Evolutionary conservation across 164 flowering plant genomes (phyloP), one percentile per base, ranked within the genome.

Genomic region (Magnolia changhungtana): DNA sequence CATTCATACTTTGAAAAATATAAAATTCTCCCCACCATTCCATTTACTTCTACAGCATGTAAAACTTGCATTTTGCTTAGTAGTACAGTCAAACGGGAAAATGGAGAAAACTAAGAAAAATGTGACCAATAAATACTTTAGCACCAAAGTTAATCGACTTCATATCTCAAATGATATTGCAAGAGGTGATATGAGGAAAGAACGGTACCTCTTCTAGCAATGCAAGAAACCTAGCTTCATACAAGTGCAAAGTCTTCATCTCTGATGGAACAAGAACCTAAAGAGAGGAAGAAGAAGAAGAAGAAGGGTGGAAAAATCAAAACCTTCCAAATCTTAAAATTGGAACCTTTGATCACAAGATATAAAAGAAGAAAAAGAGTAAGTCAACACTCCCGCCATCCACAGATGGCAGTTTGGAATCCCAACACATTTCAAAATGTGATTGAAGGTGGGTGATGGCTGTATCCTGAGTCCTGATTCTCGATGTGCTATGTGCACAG

Each of bases 201-300:
- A 29, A 31, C 0, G n/a, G 45, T 79, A 88, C 94, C 92, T 90
- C 90, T 75, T 90, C 94, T 20, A 90, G 84, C 75, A 90, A 77
- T 66, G 91, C 87, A 27, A 89, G 74, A 82, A 84, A 89, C 76
- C 94, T 86, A n/a, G 94, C 92, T 83, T 90, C 94, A 75, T 87
- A 90, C 20, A 90, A 77, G 80, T 89, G 89, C 67, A 90, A 77
- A 27, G 86, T 87, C 82, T 89, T 90, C 50, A 66, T 82, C 87
- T 90, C 94, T 27, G 91, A 82, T 49, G 94, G 94, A 80, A 90
- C 83, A 69, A 89, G 84, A 76, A 88, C 88, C 94, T 89, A 81
- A 19, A 81, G 58, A 78, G 31, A 68, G 50, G 1, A 45, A 18
- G 58, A 11, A 50, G 59, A 63, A 58, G 24, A 19, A 20, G 20